Conservation (phyloP, 768 basidiomycete species). For the Thelephora ganbajun region DNA sequence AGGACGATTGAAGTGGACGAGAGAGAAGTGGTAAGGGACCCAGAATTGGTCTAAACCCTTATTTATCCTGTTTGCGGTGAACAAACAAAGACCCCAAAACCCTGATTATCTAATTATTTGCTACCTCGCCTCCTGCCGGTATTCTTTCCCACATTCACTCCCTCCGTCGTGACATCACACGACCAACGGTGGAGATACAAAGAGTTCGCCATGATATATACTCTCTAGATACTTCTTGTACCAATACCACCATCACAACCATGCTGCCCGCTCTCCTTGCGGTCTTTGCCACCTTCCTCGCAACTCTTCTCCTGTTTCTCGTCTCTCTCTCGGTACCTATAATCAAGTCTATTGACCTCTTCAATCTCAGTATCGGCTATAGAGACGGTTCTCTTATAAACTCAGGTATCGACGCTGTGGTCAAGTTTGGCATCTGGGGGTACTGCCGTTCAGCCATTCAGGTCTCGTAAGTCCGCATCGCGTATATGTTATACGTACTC, state of each 20-base stretch:
- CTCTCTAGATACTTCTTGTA: too few relatives aligned
- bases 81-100: conserved; percentile 3
- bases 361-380: conserved; percentile 28
- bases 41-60: neutral
- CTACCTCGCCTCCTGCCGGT: too few relatives aligned
- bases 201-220: conserved; percentile 2
- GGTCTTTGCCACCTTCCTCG: conserved; percentile 31
- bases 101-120: neutral
- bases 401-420: conserved; percentile 22
- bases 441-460: conserved; percentile 39
- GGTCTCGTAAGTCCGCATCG: conserved; percentile 22
- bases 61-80: neutral
- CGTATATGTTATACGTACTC: neutral
- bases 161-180: neutral
- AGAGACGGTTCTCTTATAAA: conserved; percentile 17
- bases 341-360: conserved; percentile 39
- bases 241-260: neutral
- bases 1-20: conserved; percentile 19
- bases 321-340: conserved; percentile 50
- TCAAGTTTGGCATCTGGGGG: conserved; percentile 50
- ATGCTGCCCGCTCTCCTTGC: conserved; percentile 18
- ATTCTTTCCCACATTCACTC: too few relatives aligned
- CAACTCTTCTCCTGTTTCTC: conserved; percentile 48
- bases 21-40: neutral
- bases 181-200: neutral